phyloP scores from a whole-genome alignment of 2,329 filamentous ascomycete genomes.

The Scedosporium dehoogii region DNA sequence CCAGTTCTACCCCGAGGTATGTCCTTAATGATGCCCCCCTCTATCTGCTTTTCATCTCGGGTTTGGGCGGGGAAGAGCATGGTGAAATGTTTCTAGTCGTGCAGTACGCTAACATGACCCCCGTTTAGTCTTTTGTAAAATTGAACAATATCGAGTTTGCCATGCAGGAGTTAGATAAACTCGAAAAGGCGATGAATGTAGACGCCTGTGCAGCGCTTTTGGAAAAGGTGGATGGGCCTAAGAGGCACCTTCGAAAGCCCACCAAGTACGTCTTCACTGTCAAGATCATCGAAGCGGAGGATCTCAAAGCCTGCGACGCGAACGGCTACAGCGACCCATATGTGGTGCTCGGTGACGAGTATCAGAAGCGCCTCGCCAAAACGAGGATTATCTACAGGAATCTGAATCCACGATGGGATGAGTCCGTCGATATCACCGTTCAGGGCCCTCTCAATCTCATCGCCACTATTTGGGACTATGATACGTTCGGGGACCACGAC shows the following conservation, averaged over 20 bases:
- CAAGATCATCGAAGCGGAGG: slow-evolving; percentile 96
- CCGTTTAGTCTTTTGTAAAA: slow-evolving; percentile 77
- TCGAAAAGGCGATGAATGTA: slow-evolving; percentile 84
- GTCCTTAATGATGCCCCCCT: slow-evolving; percentile 13
- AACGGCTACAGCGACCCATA: slow-evolving; percentile 94
- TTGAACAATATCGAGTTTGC: slow-evolving; percentile 97
- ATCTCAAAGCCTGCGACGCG: slow-evolving; percentile 95
- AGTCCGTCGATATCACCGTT: slow-evolving; percentile 92
- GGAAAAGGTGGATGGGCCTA: slow-evolving; percentile 61
- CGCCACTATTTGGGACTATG: slow-evolving; percentile 96
- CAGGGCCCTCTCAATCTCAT: slow-evolving; percentile 87
- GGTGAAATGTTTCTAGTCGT: neutral
- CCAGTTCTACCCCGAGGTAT: slow-evolving; percentile 86
- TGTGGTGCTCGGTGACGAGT: slow-evolving; percentile 92
- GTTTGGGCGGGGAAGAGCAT: too few relatives aligned
- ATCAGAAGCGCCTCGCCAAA: slow-evolving; percentile 92
- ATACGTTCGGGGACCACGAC: slow-evolving; percentile 93
- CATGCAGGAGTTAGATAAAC: slow-evolving; percentile 79
- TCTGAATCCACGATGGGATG: slow-evolving; percentile 93
- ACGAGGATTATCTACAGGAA: slow-evolving; percentile 85
- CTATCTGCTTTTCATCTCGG: too few relatives aligned
- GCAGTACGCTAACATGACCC: neutral
- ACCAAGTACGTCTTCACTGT: slow-evolving; percentile 96
- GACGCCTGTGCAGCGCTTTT: slow-evolving; percentile 82
- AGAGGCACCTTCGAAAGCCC: slow-evolving; percentile 52